Conservation (phyloP, 2,329 filamentous ascomycete species). For the Epichloe typhina region DNA sequence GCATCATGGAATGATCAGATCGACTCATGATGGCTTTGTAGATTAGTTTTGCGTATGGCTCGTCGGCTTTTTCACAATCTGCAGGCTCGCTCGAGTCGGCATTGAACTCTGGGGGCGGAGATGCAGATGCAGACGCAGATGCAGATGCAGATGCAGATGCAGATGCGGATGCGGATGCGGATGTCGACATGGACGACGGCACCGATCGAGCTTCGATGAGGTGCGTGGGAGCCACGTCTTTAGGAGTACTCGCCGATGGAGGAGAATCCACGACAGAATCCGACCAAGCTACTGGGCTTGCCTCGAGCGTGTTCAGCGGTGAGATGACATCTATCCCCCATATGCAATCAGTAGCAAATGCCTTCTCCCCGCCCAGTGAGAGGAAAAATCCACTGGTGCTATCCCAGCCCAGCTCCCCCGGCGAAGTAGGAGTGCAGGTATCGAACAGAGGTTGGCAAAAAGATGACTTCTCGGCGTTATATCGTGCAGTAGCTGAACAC, state of each 20-base stretch:
- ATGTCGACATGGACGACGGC: neutral
- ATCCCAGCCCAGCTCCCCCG: neutral
- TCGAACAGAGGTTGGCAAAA: neutral
- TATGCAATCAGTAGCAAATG: neutral
- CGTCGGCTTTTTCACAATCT: constrained; percentile 25
- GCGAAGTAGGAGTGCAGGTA: neutral
- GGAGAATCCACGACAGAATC: constrained; percentile 5
- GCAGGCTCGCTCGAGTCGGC: constrained; percentile 11
- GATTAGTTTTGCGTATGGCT: constrained; percentile 74
- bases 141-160: no score
- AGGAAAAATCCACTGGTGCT: neutral
- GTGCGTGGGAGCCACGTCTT: neutral
- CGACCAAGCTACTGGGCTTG: constrained; percentile 2
- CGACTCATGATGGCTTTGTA: constrained; percentile 59
- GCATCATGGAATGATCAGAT: constrained; percentile 54
- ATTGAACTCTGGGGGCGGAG: constrained; percentile 14
- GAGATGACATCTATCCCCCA: neutral
- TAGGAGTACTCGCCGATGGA: constrained; percentile 4
- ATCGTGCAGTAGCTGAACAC: neutral
- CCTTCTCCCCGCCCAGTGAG: neutral
- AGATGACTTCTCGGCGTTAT: neutral
- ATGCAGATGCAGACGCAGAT: neutral
- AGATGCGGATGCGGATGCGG: neutral
- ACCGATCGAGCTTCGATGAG: neutral
- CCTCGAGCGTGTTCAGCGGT: constrained; percentile 7